phyloP scores from a whole-genome alignment of 2,329 filamentous ascomycete species.

The Pseudogymnoascus destructans region DNA sequence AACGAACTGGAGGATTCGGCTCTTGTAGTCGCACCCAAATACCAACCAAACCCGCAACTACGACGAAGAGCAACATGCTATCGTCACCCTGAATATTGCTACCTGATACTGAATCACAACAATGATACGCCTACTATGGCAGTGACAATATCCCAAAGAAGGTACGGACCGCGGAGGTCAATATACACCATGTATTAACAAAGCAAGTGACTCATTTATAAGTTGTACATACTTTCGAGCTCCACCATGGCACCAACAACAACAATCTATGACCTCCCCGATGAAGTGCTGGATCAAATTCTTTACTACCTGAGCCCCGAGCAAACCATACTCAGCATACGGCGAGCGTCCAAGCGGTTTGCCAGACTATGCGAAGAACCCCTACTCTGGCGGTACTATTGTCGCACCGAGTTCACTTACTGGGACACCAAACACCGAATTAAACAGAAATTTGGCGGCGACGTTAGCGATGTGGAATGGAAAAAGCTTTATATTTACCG shows the following conservation, averaged over 20 bases:
- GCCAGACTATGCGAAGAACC: conserved; percentile 54
- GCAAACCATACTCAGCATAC: conserved; percentile 37
- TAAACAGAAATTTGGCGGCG: conserved; percentile 37
- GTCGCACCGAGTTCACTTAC: conserved; percentile 52
- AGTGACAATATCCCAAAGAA: not conserved
- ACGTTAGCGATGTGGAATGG: conserved; percentile 55
- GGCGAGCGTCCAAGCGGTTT: conserved; percentile 49
- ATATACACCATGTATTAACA: not conserved
- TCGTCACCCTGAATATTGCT: not conserved
- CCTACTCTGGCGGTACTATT: conserved; percentile 70
- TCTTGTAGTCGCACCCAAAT: not conserved
- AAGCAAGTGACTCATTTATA: conserved; percentile 3
- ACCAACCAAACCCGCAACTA: not conserved
- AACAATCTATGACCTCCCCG: conserved; percentile 36
- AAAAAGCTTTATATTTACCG: conserved; percentile 51
- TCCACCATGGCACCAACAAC: conserved; percentile 1
- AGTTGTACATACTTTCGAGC: not conserved
- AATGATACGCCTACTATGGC: not conserved
- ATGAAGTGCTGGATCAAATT: conserved; percentile 75
- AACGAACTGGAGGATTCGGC: not conserved
- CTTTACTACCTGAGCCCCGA: conserved; percentile 48
- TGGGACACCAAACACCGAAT: conserved; percentile 62
- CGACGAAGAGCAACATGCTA: not conserved
- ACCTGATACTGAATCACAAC: not conserved
- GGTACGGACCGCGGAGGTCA: not conserved